Percentiles rank a stretch among this genome's conserved stretches.
Evolutionary conservation across 306 rosid species (phyloP).

Genomic region (Clitoria ternatea): DNA sequence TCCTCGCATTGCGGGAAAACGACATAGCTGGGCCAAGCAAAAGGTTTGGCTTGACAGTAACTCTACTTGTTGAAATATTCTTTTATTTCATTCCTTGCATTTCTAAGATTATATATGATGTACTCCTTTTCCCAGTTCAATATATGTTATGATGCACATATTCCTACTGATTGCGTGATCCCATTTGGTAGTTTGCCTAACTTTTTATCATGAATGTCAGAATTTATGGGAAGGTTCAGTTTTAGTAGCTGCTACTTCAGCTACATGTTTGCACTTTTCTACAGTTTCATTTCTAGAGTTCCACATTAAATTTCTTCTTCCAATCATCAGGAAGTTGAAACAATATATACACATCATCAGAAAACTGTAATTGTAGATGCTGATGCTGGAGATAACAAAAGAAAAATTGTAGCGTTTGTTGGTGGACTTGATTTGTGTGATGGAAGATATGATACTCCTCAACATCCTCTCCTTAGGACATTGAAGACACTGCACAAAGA

Average conservation of each 20-base stretch:
- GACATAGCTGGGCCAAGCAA: slow-evolving; percentile 91
- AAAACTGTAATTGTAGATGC: slow-evolving; percentile 93
- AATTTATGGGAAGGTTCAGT: slow-evolving; percentile 10
- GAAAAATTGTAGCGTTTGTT: slow-evolving; percentile 90
- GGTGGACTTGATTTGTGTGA: slow-evolving; percentile 98
- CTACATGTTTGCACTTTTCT: neutral
- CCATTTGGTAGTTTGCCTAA: slow-evolving; percentile 4
- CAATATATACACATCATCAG: slow-evolving; percentile 98
- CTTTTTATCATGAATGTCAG: neutral
- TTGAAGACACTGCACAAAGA: slow-evolving; percentile 80
- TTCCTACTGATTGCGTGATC: neutral
- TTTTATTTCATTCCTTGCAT: neutral
- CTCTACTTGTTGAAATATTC: slow-evolving; percentile 9
- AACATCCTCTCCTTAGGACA: slow-evolving; percentile 68
- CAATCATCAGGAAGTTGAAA: slow-evolving; percentile 73
- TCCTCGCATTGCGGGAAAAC: slow-evolving; percentile 84
- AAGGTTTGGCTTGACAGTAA: slow-evolving; percentile 41
- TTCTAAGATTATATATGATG: neutral
- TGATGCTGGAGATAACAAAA: slow-evolving; percentile 67
- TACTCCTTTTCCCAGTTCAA: neutral
- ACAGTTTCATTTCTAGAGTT: slow-evolving; percentile 3
- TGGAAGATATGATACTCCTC: slow-evolving; percentile 89
- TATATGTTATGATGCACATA: neutral
- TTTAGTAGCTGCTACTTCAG: neutral
- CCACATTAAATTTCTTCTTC: slow-evolving; percentile 24